Percentiles rank a stretch among this genome's conserved stretches.
phyloP scores from a whole-genome alignment of 2,329 filamentous ascomycete genomes.

The Ophiostoma angusticollis region DNA sequence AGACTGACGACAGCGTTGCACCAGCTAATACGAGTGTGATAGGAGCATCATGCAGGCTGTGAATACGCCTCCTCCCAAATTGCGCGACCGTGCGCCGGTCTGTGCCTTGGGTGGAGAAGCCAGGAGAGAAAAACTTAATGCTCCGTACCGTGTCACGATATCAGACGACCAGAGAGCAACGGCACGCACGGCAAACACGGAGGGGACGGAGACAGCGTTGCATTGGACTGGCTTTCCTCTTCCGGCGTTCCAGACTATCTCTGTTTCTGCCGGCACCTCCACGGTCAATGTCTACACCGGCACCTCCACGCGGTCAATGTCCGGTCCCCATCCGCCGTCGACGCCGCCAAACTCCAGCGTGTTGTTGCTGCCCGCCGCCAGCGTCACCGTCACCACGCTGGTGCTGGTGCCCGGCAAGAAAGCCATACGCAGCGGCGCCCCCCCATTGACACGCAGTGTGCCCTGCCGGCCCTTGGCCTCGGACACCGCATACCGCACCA shows the following conservation, averaged over 20 bases:
- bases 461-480: constrained; percentile 39
- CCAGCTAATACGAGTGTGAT: too few relatives aligned
- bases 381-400: constrained; percentile 33
- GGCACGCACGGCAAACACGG: too few relatives aligned
- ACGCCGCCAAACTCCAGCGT: constrained; percentile 32
- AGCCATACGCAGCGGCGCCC: constrained; percentile 31
- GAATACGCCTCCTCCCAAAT: too few relatives aligned
- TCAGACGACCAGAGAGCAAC: neutral
- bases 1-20: too few relatives aligned
- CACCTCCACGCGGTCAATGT: constrained; percentile 42
- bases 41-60: too few relatives aligned
- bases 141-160: too few relatives aligned
- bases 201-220: too few relatives aligned
- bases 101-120: neutral
- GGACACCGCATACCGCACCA: constrained; percentile 44
- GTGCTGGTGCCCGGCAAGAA: constrained; percentile 39
- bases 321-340: constrained; percentile 31
- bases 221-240: too few relatives aligned
- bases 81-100: neutral
- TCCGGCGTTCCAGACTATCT: too few relatives aligned
- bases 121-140: neutral
- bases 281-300: constrained; percentile 18
- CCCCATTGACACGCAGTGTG: constrained; percentile 43
- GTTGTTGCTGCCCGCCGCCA: constrained; percentile 35
- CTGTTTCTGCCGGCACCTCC: too few relatives aligned